Evolutionary conservation across 257 asterid genomes (phyloP), one percentile per base, ranked within the genome.

Genomic region (Capsicum chinense): DNA sequence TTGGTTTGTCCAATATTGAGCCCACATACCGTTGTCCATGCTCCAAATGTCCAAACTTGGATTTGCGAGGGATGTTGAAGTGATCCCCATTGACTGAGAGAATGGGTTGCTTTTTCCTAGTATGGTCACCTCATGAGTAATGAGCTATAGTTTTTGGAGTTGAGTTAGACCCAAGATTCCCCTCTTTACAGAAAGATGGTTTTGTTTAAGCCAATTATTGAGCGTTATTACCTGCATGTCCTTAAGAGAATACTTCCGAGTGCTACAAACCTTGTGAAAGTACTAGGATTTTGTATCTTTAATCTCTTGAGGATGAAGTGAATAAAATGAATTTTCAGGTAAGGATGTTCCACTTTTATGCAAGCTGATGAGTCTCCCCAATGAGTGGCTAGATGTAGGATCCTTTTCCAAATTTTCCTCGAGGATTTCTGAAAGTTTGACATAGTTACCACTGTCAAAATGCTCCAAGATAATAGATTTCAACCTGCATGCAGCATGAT

Each of bases 401-500:
- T 95, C 97, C 89, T 91, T 93, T 90, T 89, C 91, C 90, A 93
- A 83, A 66, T 89, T 91, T 74, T 92, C 93, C 90, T 95, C 99
- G 82, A 85, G 84, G 87, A 90, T 87, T 62, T 86, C 84, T 52
- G 80, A 85, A 74, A 91, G 92, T 88, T 89, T 88, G 90, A 83
- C 86, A 86, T 60, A 84, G 89, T 90, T 89, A 70, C 89, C 86
- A 14, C 85, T 57, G 83, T 91, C 92, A 92, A 94, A 95, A 89
- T 91, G 91, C 93, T 94, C 98, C 89, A 92, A 80, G 84, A 94
- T 81, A 86, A 87, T 57, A 84, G 97, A 91, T 85, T 91, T 92
- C 88, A 95, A 84, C 84, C 98, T 95, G 93, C 88, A 88, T 48
- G 60, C 97, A 93, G 92, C 88, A 88, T 26, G 60, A 37, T 80